These are phyloP conservation scores for Knoxdaviesia capensis DNA, from an alignment of 2,329 filamentous ascomycete species.

Conservation along the genomic window DNA sequence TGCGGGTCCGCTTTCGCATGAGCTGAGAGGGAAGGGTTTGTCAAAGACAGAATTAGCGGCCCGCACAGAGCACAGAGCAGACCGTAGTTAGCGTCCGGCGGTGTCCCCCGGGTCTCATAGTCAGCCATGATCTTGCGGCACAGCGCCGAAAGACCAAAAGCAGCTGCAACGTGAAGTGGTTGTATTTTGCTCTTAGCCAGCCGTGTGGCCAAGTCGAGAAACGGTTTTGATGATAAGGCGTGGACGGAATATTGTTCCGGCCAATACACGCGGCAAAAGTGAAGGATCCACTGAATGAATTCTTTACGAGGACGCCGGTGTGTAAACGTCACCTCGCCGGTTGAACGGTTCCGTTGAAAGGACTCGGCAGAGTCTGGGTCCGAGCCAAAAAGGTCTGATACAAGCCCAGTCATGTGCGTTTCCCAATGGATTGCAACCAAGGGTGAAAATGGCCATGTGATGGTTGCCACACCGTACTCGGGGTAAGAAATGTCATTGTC, in stretches of 20 bases:
- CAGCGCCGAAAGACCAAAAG: not conserved
- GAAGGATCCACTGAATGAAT: not conserved
- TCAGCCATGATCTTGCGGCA: not conserved
- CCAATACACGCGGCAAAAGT: constrained; percentile 1
- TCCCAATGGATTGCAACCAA: too few species aligned
- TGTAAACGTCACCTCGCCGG: too few species aligned
- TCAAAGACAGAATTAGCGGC: not conserved
- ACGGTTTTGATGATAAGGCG: not conserved
- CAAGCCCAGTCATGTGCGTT: too few species aligned
- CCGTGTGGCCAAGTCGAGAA: not conserved
- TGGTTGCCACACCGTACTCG: too few species aligned
- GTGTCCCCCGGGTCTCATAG: not conserved
- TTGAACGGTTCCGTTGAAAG: too few species aligned
- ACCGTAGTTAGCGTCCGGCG: not conserved
- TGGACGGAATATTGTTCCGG: not conserved
- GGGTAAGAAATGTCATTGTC: too few species aligned
- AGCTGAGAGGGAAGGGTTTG: not conserved
- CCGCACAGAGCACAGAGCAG: not conserved
- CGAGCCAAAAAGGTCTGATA: too few species aligned
- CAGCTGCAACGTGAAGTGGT: not conserved
- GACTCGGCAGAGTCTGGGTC: too few species aligned
- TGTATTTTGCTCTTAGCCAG: not conserved
- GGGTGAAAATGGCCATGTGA: too few species aligned
- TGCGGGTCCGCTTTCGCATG: constrained; percentile 1
- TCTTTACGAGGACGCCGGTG: not conserved